Evolutionary conservation across 129 eudicot genomes (phyloP).

Genomic region (Silybum marianum): DNA sequence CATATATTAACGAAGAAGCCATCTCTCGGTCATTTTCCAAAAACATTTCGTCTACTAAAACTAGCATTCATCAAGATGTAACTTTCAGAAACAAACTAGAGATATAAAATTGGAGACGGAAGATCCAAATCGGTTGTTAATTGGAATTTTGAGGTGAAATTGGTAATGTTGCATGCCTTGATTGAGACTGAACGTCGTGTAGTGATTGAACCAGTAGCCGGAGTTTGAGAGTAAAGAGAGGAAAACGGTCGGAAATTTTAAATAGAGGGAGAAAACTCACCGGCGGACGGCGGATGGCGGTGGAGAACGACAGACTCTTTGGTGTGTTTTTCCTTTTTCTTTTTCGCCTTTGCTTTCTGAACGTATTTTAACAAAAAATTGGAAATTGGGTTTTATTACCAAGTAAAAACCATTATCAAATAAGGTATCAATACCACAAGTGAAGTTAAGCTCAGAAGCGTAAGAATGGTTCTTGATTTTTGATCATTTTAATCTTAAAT

Average conservation of each 20-base stretch:
- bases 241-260: background rate
- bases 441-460: too few species aligned
- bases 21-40: background rate
- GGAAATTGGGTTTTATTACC: background rate
- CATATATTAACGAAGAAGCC: background rate
- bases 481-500: too few species aligned
- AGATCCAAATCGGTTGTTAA: slow-evolving; percentile 4
- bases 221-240: background rate
- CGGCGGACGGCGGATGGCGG: slow-evolving; percentile 28
- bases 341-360: background rate
- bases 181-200: slow-evolving; percentile 6
- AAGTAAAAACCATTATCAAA: too few species aligned
- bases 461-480: too few species aligned
- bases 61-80: background rate
- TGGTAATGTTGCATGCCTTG: background rate
- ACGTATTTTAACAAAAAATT: background rate
- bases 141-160: background rate
- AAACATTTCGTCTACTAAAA: background rate
- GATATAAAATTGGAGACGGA: background rate
- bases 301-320: background rate
- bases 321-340: background rate
- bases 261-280: slow-evolving; percentile 2
- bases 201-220: background rate
- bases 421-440: too few species aligned
- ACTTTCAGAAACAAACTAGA: background rate